Conservation (phyloP, 2,329 filamentous ascomycete genomes). For the Fusarium palustre region DNA sequence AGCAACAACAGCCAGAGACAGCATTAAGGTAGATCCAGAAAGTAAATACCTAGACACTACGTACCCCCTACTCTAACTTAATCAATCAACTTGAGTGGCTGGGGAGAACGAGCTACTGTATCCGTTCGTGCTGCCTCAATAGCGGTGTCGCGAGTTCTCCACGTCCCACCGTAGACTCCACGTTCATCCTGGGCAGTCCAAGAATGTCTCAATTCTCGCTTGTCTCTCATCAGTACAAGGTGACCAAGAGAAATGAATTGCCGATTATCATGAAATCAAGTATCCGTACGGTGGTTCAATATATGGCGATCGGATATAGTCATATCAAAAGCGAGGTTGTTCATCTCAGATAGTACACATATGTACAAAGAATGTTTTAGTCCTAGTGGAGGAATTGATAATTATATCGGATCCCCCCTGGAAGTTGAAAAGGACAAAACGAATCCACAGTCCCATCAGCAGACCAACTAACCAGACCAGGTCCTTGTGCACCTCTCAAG, state of each 20-base stretch:
- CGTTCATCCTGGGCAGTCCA: conserved; percentile 31
- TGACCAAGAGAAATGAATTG: background rate
- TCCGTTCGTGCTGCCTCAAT: conserved; percentile 18
- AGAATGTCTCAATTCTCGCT: conserved; percentile 15
- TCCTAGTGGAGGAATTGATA: background rate
- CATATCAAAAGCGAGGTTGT: background rate
- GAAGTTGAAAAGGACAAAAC: background rate
- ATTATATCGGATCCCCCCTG: background rate
- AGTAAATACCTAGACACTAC: conserved; percentile 10
- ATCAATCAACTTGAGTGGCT: background rate
- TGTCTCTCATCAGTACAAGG: background rate
- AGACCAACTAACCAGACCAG: conserved; percentile 17
- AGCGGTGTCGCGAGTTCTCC: conserved; percentile 36
- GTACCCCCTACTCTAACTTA: background rate
- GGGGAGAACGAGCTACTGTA: conserved; percentile 1
- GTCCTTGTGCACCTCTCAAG: conserved; percentile 16
- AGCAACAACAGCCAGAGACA: conserved; percentile 1
- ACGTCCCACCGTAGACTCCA: conserved; percentile 43
- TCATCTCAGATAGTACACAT: background rate
- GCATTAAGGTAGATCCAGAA: conserved; percentile 4
- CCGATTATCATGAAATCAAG: background rate
- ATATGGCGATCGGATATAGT: background rate
- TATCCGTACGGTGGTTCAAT: background rate
- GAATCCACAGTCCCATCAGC: conserved; percentile 28
- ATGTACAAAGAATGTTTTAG: background rate